A percentile compares a stretch with the other conserved stretches of the same genome.
Evolutionary conservation across 1,284 basidiomycete species (phyloP).

Genomic region (Cryptococcus sp.): DNA sequence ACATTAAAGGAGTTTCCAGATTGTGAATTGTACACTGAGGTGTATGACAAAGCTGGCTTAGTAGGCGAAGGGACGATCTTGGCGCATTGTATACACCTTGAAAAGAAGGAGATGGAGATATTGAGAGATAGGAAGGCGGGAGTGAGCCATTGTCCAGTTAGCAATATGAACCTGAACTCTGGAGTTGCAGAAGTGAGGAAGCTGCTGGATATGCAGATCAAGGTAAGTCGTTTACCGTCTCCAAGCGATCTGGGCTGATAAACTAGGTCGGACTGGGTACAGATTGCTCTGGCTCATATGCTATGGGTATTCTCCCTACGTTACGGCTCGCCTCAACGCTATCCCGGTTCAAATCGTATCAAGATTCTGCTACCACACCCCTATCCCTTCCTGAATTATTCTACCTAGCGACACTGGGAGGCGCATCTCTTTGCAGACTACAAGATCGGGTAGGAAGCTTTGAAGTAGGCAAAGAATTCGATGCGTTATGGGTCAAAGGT

Average conservation of each 20-base stretch:
- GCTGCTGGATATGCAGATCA: constrained; percentile 77
- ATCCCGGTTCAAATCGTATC: constrained; percentile 60
- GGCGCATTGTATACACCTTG: constrained; percentile 76
- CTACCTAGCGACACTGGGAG: constrained; percentile 87
- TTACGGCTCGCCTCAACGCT: constrained; percentile 78
- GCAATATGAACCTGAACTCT: constrained; percentile 84
- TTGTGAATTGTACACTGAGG: constrained; percentile 61
- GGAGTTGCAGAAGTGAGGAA: constrained; percentile 74
- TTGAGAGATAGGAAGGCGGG: constrained; percentile 67
- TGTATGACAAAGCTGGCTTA: constrained; percentile 78
- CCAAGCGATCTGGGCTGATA: constrained; percentile 2
- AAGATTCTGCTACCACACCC: constrained; percentile 42
- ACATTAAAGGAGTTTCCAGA: constrained; percentile 65
- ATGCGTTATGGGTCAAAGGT: constrained; percentile 70
- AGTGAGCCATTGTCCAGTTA: constrained; percentile 87
- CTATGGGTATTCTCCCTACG: constrained; percentile 73
- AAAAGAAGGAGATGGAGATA: constrained; percentile 64
- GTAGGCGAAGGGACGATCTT: constrained; percentile 76
- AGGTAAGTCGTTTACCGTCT: constrained; percentile 58
- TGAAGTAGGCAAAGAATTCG: constrained; percentile 76
- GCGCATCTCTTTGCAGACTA: constrained; percentile 76
- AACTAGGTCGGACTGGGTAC: constrained; percentile 78
- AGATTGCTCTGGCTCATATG: constrained; percentile 86
- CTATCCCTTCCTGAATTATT: constrained; percentile 73
- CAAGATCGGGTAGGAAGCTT: constrained; percentile 73